phyloP scores from a whole-genome alignment of 1,284 basidiomycete genomes.

The Waitea zeae region DNA sequence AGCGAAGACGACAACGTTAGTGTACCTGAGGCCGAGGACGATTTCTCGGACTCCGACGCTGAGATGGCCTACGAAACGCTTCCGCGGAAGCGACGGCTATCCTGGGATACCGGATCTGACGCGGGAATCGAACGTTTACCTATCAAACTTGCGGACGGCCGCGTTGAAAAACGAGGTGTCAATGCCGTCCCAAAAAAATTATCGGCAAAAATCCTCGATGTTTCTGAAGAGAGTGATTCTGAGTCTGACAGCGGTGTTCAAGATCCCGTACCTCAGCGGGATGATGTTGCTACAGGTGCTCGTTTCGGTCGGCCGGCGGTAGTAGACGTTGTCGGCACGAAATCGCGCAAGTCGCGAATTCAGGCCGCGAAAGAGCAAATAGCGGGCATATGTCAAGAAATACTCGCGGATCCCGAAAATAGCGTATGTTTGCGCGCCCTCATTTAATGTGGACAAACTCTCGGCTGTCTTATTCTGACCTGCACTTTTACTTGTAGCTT shows the following conservation, averaged over 20 bases:
- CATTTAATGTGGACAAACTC: constrained; percentile 5
- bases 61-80: constrained; percentile 58
- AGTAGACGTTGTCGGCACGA: constrained; percentile 51
- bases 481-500: constrained; percentile 34
- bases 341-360: constrained; percentile 53
- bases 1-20: constrained; percentile 15
- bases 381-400: constrained; percentile 77
- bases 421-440: too few relatives aligned
- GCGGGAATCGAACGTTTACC: constrained; percentile 56
- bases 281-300: constrained; percentile 61
- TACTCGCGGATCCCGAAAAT: constrained; percentile 74
- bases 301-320: constrained; percentile 73
- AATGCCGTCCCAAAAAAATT: constrained; percentile 12
- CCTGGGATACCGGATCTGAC: constrained; percentile 25
- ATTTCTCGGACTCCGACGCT: constrained; percentile 32
- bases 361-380: constrained; percentile 82
- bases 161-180: constrained; percentile 34
- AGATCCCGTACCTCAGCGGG: constrained; percentile 15
- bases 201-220: too few relatives aligned
- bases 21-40: constrained; percentile 13
- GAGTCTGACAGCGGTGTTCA: too few relatives aligned
- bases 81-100: constrained; percentile 31
- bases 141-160: constrained; percentile 72
- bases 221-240: too few relatives aligned
- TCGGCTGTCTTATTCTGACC: constrained; percentile 6